Conservation (phyloP, 2,329 filamentous ascomycete genomes). For the Cylindrodendrum hubeiense region DNA sequence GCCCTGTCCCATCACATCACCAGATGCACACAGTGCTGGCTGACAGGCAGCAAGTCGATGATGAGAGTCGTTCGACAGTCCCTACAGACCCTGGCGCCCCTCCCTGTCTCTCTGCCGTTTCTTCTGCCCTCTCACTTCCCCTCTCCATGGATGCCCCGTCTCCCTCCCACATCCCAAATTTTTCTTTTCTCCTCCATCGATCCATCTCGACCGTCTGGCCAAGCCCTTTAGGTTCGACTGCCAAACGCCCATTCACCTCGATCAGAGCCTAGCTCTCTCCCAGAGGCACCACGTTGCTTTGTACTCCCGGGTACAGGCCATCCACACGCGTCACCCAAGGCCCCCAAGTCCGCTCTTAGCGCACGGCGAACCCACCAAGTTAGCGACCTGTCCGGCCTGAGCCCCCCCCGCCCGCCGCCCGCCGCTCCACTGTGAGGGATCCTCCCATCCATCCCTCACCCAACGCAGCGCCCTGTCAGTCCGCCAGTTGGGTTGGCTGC, state of each 20-base stretch:
- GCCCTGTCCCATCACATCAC: background rate
- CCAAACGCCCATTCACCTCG: too few relatives aligned
- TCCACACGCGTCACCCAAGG: background rate
- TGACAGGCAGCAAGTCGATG: slow-evolving; percentile 14
- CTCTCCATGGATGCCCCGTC: background rate
- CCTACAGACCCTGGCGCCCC: slow-evolving; percentile 6
- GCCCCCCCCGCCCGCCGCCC: background rate
- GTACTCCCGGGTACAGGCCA: background rate
- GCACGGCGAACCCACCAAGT: slow-evolving; percentile 24
- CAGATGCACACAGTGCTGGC: background rate
- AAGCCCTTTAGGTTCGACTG: background rate
- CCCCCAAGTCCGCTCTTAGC: slow-evolving; percentile 20
- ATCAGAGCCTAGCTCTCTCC: background rate
- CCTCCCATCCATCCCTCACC: slow-evolving; percentile 7
- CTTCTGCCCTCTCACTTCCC: slow-evolving; percentile 15
- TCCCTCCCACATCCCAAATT: background rate
- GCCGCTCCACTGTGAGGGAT: slow-evolving; percentile 14
- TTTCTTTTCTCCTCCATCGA: background rate
- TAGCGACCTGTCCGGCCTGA: slow-evolving; percentile 26
- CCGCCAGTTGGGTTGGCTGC: background rate
- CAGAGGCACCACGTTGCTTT: background rate
- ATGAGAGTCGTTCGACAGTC: slow-evolving; percentile 27
- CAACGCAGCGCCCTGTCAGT: slow-evolving; percentile 5
- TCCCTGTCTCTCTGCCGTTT: slow-evolving; percentile 13
- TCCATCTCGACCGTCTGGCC: background rate